Evolutionary conservation across 1,284 basidiomycete genomes (phyloP).

Genomic region (Austroboletus sp.): DNA sequence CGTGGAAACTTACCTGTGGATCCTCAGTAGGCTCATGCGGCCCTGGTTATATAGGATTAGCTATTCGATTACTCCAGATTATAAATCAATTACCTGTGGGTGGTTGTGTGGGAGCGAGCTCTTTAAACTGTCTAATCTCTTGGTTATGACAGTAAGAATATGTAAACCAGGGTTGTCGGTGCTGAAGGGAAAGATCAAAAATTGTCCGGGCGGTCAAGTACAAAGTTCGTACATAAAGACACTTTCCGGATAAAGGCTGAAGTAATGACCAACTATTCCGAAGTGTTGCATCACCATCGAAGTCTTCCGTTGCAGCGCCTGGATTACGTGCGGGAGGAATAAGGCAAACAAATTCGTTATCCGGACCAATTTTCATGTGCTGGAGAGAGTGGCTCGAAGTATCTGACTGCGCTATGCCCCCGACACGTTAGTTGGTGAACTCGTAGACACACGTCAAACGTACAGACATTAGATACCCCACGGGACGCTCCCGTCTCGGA

Average conservation of each 20-base stretch:
- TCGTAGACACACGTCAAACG: constrained; percentile 17
- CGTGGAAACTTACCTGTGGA: constrained; percentile 48
- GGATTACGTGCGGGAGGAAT: constrained; percentile 59
- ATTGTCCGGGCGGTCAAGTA: constrained; percentile 15
- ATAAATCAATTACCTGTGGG: constrained; percentile 49
- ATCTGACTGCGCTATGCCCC: constrained; percentile 13
- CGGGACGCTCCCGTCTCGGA: constrained; percentile 32
- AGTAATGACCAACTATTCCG: constrained; percentile 73
- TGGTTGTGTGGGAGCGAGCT: constrained; percentile 51
- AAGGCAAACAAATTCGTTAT: constrained; percentile 64
- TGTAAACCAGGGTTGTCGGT: constrained; percentile 88
- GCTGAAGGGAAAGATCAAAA: constrained; percentile 39
- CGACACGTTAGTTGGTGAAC: constrained; percentile 11
- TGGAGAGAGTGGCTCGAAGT: constrained; percentile 47
- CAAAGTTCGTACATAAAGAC: constrained; percentile 64
- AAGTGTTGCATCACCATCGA: constrained; percentile 54
- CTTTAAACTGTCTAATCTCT: constrained; percentile 85
- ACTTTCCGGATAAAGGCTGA: constrained; percentile 66
- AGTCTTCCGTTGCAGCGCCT: constrained; percentile 42
- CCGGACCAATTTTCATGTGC: constrained; percentile 63
- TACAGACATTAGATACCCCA: constrained; percentile 27
- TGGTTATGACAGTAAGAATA: constrained; percentile 91
- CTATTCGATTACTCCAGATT: constrained; percentile 19
- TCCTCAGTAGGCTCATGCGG: constrained; percentile 75
- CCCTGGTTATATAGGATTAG: constrained; percentile 37